Evolutionary conservation across 2,329 filamentous ascomycete genomes (phyloP), one percentile per base, ranked within the genome.

Genomic region (Trichocomaceae sp.): DNA sequence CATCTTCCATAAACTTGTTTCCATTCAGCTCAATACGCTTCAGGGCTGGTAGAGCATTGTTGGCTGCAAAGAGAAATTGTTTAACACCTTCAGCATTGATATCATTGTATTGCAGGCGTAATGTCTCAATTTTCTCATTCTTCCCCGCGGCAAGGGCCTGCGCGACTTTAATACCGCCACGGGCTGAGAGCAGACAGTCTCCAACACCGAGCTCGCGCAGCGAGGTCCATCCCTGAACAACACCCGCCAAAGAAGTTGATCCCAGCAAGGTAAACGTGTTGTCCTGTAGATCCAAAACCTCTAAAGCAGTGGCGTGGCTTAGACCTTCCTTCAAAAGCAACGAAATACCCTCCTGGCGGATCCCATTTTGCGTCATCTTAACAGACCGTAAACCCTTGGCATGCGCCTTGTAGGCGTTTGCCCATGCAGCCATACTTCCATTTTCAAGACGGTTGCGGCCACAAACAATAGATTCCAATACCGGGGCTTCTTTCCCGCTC

Each of bases 361-460:
- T 99, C 51, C 93, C 93, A 70, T 99, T 97, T 74, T 97, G 93
- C 23, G 95, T 90, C 93, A 99, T 97, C 79, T 92, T 95, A 63
- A 99, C 83, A 57, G 84, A 84, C 73, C 86, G 87, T 60, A 99
- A 82, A 55, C 87, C 86, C 61, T 81, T 84, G 69, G 72, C 76
- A 67, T 97, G 90, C 56, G 92, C 85, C 64, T 84, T 83, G 71
- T 89, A 96, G 1, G 90, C 81, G 70, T 86, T 87, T 42, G 91
- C 90, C 93, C 93, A 99, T 0, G 92, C 91, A 13, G 83, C 83
- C 93, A 99, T 99, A 68, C 87, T 93, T 62, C 92, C 93, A 65
- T 91, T 96, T 76, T 99, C 93, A 49, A 99, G 80, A 62, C 93
- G 82, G 76, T 99, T 99, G 62, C 93, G 88, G 42, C 93, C 93